Evolutionary conservation across 306 rosid species (phyloP).

Genomic region (Mimosa bimucronata): DNA sequence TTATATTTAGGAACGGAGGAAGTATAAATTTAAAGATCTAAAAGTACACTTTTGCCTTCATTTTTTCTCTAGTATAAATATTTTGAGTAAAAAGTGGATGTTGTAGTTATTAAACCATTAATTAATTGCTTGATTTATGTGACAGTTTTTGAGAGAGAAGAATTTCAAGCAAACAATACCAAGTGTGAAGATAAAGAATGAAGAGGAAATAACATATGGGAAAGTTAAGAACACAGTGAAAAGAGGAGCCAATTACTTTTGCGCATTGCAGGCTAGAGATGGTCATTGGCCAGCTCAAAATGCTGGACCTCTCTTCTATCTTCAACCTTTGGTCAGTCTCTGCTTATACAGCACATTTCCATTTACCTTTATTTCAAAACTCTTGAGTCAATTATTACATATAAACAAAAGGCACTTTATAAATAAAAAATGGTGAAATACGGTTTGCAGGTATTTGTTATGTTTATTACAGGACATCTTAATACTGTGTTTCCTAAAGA

Average conservation of each 20-base stretch:
- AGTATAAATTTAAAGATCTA: too few species aligned
- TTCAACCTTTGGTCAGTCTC: slow-evolving; percentile 44
- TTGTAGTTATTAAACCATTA: too few species aligned
- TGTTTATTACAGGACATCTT: neutral
- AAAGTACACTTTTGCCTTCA: too few species aligned
- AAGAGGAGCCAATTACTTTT: neutral
- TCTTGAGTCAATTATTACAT: too few species aligned
- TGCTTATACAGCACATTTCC: too few species aligned
- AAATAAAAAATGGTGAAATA: too few species aligned
- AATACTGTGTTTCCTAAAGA: neutral
- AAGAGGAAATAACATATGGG: neutral
- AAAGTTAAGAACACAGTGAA: neutral
- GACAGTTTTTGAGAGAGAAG: neutral
- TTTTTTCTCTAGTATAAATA: too few species aligned
- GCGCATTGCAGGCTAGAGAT: neutral
- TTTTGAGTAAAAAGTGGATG: too few species aligned
- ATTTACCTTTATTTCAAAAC: too few species aligned
- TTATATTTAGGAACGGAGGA: too few species aligned
- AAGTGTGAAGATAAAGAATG: neutral
- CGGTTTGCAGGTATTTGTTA: too few species aligned
- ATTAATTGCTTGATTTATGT: neutral
- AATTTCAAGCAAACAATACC: neutral
- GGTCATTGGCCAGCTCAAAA: neutral
- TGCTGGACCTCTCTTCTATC: neutral
- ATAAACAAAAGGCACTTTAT: too few species aligned